Evolutionary conservation across 129 eudicot species (phyloP).

Genomic region (Centaurea solstitialis): DNA sequence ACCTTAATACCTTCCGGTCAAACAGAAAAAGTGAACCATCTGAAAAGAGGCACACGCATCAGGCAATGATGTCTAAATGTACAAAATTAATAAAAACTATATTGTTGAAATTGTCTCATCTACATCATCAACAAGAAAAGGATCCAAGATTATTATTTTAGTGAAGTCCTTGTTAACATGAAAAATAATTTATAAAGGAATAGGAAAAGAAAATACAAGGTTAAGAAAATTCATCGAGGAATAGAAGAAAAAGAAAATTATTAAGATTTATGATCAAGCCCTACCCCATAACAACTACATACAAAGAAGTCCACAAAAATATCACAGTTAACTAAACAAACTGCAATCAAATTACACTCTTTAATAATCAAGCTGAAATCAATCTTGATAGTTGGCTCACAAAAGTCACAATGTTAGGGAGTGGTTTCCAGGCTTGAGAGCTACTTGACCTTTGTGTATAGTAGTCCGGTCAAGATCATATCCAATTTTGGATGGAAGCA

Average conservation of each 20-base stretch:
- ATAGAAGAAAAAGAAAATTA: neutral
- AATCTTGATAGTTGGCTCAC: neutral
- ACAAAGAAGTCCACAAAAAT: neutral
- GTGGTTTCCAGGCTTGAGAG: neutral
- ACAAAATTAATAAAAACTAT: neutral
- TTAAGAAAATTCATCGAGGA: neutral
- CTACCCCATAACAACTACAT: neutral
- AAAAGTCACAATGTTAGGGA: neutral
- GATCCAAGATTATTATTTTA: neutral
- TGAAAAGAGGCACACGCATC: constrained; percentile 37
- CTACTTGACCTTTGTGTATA: neutral
- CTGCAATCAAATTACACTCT: neutral
- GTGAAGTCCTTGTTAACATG: neutral
- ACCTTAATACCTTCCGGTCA: constrained; percentile 94
- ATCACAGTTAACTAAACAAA: neutral
- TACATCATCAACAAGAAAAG: neutral
- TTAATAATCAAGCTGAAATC: neutral
- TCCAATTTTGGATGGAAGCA: neutral
- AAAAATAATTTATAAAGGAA: neutral
- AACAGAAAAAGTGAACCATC: constrained; percentile 99
- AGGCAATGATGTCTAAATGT: constrained; percentile 13
- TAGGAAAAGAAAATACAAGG: neutral
- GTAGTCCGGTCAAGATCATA: neutral
- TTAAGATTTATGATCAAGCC: neutral
- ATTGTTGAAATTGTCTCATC: neutral